These are phyloP conservation scores for Thraustochytrium striatum DNA, from an alignment of 352 stramenopile species.

Conservation along the genomic window DNA sequence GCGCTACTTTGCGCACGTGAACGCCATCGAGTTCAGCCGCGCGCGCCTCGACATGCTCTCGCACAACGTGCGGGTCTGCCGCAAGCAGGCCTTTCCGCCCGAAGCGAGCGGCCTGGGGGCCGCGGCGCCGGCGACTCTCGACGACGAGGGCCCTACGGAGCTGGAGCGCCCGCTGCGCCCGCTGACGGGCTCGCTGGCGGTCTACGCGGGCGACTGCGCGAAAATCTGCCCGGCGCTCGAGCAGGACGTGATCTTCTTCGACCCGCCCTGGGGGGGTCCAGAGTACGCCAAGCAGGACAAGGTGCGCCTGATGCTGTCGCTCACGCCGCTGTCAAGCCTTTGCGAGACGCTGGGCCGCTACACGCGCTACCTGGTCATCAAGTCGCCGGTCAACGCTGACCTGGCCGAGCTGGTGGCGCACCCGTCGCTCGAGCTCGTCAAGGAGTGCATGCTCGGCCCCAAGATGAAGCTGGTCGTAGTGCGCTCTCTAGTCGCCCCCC, in stretches of 20 bases:
- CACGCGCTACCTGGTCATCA: conserved; percentile 50
- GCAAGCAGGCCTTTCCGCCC: background rate
- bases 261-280: conserved; percentile 51
- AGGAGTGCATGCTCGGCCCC: conserved; percentile 25
- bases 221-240: conserved; percentile 32
- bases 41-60: conserved; percentile 49
- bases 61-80: conserved; percentile 49
- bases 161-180: background rate
- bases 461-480: conserved; percentile 47
- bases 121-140: no score
- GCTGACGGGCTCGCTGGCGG: background rate
- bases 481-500: no score
- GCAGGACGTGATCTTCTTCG: conserved; percentile 50
- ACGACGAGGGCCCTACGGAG: background rate
- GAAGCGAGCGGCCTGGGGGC: background rate
- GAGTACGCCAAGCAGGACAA: conserved; percentile 48
- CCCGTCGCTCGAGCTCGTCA: conserved; percentile 25
- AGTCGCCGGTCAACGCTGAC: conserved; percentile 51
- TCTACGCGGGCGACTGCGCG: conserved; percentile 44
- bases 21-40: conserved; percentile 50
- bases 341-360: conserved; percentile 40
- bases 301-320: conserved; percentile 44
- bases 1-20: conserved; percentile 50
- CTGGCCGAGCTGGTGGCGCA: background rate
- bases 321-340: conserved; percentile 16